Evolutionary conservation across 371 early-diverging fungal genomes (phyloP).

Genomic region (Catenaria anguillulae): DNA sequence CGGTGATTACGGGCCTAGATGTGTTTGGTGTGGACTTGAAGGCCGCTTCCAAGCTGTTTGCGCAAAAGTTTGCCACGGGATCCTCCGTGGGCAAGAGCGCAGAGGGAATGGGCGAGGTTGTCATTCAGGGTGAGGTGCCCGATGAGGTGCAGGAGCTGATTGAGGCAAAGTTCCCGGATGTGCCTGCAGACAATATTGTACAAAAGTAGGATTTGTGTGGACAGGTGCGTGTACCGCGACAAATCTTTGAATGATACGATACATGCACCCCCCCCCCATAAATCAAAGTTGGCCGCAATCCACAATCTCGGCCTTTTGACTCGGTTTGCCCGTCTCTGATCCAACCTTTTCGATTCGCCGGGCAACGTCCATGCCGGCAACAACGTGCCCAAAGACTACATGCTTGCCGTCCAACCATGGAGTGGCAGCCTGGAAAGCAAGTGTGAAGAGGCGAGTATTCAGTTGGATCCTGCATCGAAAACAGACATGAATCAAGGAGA

Average conservation of each 20-base stretch:
- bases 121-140: constrained; percentile 13
- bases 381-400: constrained; percentile 95
- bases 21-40: constrained; percentile 20
- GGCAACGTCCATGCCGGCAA: constrained; percentile 67
- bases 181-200: not conserved
- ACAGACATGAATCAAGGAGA: not conserved
- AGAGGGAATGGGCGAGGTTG: constrained; percentile 10
- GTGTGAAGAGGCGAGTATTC: too few relatives aligned
- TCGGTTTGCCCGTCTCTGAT: constrained; percentile 47
- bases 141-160: constrained; percentile 14
- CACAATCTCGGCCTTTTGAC: constrained; percentile 45
- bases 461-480: not conserved
- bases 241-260: too few relatives aligned
- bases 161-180: constrained; percentile 4
- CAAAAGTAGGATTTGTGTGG: too few relatives aligned
- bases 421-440: constrained; percentile 36
- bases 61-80: constrained; percentile 11
- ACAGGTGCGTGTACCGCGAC: too few relatives aligned
- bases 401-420: constrained; percentile 97
- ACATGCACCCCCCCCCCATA: too few relatives aligned
- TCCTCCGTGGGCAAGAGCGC: constrained; percentile 9
- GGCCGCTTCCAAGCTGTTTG: constrained; percentile 11
- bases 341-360: constrained; percentile 60
- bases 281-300: constrained; percentile 56
- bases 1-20: constrained; percentile 21